phyloP scores from a whole-genome alignment of 768 basidiomycete genomes.

The Lactifluus hygrophoroides region DNA sequence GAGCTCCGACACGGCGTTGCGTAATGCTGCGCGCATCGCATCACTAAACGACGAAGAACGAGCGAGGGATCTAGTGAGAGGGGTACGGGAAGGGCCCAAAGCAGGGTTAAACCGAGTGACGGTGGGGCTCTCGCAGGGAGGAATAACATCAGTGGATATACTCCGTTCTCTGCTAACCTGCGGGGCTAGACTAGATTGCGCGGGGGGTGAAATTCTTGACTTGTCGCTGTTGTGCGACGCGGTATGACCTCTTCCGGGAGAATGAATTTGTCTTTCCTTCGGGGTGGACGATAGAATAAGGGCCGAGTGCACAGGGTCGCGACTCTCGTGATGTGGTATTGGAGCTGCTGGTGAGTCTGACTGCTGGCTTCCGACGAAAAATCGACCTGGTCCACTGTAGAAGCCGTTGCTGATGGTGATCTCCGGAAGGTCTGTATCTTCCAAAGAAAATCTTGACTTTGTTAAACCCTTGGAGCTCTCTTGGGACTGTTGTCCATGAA shows the following conservation, averaged over 20 bases:
- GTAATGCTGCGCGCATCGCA: constrained; percentile 7
- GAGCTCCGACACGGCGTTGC: not conserved
- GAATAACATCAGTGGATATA: not conserved
- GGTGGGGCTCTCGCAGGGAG: not conserved
- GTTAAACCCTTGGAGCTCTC: not conserved
- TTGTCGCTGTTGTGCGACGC: not conserved
- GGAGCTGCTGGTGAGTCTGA: constrained; percentile 6
- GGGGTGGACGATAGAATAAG: not conserved
- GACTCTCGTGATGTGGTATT: not conserved
- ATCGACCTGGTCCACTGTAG: constrained; percentile 14
- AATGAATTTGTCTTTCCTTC: not conserved
- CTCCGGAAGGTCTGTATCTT: constrained; percentile 18
- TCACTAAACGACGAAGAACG: constrained; percentile 10
- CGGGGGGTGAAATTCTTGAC: not conserved
- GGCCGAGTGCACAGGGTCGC: not conserved
- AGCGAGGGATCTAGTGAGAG: not conserved
- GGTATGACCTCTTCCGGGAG: not conserved
- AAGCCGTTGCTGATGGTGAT: constrained; percentile 17
- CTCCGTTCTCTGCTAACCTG: not conserved
- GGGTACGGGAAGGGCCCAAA: not conserved
- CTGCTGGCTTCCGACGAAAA: constrained; percentile 4
- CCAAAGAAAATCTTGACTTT: constrained; percentile 4
- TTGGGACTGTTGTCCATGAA: not conserved
- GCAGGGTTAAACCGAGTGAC: not conserved
- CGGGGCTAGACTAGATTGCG: not conserved